Conservation (phyloP, 1,284 basidiomycete genomes). For the Austroboletus novae-zelandiae region DNA sequence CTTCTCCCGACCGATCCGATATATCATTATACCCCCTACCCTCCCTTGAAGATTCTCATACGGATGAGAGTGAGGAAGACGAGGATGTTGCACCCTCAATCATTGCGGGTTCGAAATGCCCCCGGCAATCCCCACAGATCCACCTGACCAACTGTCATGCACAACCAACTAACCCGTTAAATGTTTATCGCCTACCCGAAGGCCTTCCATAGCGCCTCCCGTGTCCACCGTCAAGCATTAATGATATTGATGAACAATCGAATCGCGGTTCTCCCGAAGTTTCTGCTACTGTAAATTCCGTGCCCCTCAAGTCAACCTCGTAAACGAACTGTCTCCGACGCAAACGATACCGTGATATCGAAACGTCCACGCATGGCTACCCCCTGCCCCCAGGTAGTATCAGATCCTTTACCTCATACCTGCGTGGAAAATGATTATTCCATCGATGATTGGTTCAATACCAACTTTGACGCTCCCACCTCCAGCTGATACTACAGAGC, state of each 20-base stretch:
- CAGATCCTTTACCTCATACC: constrained; percentile 28
- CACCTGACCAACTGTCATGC: background rate
- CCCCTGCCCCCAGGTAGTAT: constrained; percentile 24
- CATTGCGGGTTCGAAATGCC: constrained; percentile 25
- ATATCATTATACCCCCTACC: constrained; percentile 1
- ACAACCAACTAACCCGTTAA: constrained; percentile 14
- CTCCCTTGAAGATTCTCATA: background rate
- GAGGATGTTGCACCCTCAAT: constrained; percentile 8
- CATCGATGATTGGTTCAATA: constrained; percentile 31
- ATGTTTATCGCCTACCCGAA: constrained; percentile 13
- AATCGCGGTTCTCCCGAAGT: background rate
- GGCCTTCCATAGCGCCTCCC: constrained; percentile 7
- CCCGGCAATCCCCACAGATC: constrained; percentile 8
- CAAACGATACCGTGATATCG: constrained; percentile 8
- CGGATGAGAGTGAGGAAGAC: constrained; percentile 13
- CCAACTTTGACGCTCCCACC: constrained; percentile 21
- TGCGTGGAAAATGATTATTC: constrained; percentile 11
- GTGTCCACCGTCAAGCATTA: constrained; percentile 21
- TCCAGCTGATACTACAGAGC: constrained; percentile 17
- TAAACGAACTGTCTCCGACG: constrained; percentile 37
- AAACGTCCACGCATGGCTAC: constrained; percentile 23
- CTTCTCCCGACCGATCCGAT: constrained; percentile 12
- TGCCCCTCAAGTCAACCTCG: constrained; percentile 1
- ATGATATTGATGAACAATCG: constrained; percentile 1
- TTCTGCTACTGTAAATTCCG: background rate